Conservation (phyloP, 2,329 filamentous ascomycete species). For the Knufia fluminis region DNA sequence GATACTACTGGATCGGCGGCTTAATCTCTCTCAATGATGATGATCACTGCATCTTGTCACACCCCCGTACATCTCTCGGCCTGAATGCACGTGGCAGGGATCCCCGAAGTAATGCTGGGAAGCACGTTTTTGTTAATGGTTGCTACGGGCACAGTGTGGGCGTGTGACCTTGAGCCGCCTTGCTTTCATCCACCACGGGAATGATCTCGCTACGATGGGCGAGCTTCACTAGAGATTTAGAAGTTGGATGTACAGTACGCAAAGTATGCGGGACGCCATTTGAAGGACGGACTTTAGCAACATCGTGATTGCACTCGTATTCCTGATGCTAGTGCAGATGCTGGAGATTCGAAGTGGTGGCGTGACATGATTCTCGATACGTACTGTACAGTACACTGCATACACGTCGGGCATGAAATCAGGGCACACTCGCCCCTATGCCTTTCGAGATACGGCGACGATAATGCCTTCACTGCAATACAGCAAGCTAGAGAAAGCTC, state of each 20-base stretch:
- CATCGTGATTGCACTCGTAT: background rate
- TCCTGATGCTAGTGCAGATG: background rate
- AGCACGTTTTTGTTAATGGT: background rate
- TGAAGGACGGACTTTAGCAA: background rate
- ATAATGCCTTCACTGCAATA: too few relatives aligned
- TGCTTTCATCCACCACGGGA: background rate
- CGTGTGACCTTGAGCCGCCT: too few relatives aligned
- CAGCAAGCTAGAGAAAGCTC: background rate
- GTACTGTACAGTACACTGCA: background rate
- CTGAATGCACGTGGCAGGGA: background rate
- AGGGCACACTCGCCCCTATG: background rate
- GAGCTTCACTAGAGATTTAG: too few relatives aligned
- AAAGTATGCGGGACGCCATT: background rate
- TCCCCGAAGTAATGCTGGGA: background rate
- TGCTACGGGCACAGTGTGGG: too few relatives aligned
- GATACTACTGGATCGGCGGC: background rate
- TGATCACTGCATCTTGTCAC: background rate
- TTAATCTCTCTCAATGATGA: background rate
- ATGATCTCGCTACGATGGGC: background rate
- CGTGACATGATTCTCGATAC: background rate
- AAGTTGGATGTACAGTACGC: too few relatives aligned
- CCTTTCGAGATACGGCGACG: background rate
- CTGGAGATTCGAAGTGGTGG: slow-evolving; percentile 1
- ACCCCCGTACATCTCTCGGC: background rate
- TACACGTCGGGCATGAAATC: background rate